A percentile compares a stretch with the other conserved stretches of the same genome.
Conservation (phyloP, 129 eudicot species). For the Helichrysum umbraculigerum region DNA sequence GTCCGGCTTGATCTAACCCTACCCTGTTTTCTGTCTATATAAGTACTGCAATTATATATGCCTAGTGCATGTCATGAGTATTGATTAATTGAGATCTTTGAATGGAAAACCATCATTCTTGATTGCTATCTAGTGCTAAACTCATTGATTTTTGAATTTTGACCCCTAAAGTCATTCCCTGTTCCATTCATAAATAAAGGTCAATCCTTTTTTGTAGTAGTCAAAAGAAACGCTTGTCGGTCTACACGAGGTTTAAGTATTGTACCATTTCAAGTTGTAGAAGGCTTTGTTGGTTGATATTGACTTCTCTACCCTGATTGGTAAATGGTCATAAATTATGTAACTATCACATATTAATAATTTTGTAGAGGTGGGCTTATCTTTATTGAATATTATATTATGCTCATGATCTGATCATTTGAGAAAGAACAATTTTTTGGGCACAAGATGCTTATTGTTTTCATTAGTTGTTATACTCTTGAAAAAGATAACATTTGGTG, state of each 20-base stretch:
- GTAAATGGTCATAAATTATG: slow-evolving; percentile 10
- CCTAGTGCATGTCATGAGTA: slow-evolving; percentile 15
- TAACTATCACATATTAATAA: background rate
- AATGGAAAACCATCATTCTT: slow-evolving; percentile 20
- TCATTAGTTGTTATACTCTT: slow-evolving; percentile 24
- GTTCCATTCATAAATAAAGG: slow-evolving; percentile 26
- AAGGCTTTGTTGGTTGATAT: background rate
- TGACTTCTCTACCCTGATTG: background rate
- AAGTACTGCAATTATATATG: background rate
- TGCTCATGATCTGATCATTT: slow-evolving; percentile 34
- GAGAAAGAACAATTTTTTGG: slow-evolving; percentile 27
- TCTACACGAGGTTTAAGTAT: slow-evolving; percentile 4
- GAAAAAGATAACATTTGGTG: slow-evolving; percentile 35
- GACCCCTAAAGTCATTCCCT: slow-evolving; percentile 10
- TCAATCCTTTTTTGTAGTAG: slow-evolving; percentile 20
- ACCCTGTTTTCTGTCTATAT: background rate
- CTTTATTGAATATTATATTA: slow-evolving; percentile 18
- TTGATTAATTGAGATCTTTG: slow-evolving; percentile 14
- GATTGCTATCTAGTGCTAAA: slow-evolving; percentile 11
- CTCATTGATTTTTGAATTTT: slow-evolving; percentile 27
- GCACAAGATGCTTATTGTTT: slow-evolving; percentile 47
- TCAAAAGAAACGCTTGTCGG: slow-evolving; percentile 18
- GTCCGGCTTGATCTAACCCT: slow-evolving; percentile 43
- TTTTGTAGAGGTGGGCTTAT: slow-evolving; percentile 19
- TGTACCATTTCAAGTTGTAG: slow-evolving; percentile 5